Evolutionary conservation across 139 green algal genomes (phyloP).

Genomic region (Monoraphidium neglectum): DNA sequence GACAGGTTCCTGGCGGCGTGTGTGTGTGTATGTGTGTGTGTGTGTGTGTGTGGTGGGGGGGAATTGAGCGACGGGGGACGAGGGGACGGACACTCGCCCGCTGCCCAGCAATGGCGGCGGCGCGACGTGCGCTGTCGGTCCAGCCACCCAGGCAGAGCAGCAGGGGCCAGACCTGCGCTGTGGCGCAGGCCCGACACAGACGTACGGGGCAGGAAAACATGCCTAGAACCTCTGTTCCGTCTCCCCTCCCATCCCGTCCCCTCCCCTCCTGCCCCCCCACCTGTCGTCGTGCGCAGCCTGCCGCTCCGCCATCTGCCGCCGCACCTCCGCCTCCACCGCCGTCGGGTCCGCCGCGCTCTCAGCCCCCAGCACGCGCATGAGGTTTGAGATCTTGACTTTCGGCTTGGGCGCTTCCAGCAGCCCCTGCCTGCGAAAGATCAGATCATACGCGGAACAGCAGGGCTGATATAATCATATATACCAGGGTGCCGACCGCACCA

Average conservation of each 20-base stretch:
- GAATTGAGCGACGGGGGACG: constrained; percentile 35
- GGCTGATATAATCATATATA: no score
- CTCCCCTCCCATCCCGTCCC: no score
- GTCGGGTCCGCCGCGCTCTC: constrained; percentile 89
- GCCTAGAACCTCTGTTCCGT: not conserved
- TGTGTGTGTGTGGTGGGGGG: no score
- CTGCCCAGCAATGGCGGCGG: no score
- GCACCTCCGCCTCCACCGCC: constrained; percentile 86
- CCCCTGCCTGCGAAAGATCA: constrained; percentile 57
- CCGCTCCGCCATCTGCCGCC: constrained; percentile 81
- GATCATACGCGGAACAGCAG: not conserved
- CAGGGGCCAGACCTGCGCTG: no score
- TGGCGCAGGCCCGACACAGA: no score
- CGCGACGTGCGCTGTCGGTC: no score
- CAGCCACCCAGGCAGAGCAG: not conserved
- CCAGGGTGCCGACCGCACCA: no score
- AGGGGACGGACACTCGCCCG: no score
- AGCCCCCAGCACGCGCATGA: constrained; percentile 93
- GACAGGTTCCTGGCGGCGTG: constrained; percentile 97
- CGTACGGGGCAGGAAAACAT: no score
- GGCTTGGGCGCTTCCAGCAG: constrained; percentile 94
- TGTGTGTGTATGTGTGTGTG: no score
- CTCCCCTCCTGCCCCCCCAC: not conserved
- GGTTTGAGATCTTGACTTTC: constrained; percentile 97
- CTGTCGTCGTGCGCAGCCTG: constrained; percentile 32